Base-by-base conservation (phyloP, 805 yeast genomes). In the Candida ovalis region DNA sequence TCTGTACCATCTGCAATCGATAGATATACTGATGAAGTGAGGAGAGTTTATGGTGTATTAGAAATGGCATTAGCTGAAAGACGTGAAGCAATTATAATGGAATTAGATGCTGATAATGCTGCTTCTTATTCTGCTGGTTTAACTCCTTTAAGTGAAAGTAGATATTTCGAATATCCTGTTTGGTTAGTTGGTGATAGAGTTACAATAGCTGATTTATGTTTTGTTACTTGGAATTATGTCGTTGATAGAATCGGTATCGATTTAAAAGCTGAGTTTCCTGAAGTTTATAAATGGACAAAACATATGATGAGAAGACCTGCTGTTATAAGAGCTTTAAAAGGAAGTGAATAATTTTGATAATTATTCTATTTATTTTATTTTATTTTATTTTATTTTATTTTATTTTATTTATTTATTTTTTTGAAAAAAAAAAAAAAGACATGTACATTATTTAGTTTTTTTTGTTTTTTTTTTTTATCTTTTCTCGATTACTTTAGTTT, bases 181-280 rank as follows among this genome's bases (percentile, higher is more conserved):
- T 91, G 98, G 98, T 74, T 91, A 30, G 97, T 90, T 13, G 95
- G 96, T 24, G 96, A 90, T 59, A 70, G 76, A 40, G 76, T 82
- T 43, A 80, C 97, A 1, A 82, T 91, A 40, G 97, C 97, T 2
- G 98, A 91, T 67, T 74, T 91, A 61, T 81, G 92, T 21, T 91
- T 91, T 70, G 96, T 91, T 25, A 96, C 98, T 15, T 91, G 98
- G 98, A 91, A 91, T 67, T 91, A 90, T 61, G 97, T 91, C 17
- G 96, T 91, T 46, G 96, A 88, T 64, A 76, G 96, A 60, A 86
- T 91, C 46, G 97, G 97, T 7, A 88, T 91, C 53, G 88, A 87
- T 60, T 78, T 91, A 59, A 85, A 86, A 64, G 77, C 80, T 27
- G 97, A 91, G 65, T 90, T 86, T 63, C 97, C 97, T 1, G 97